Evolutionary conservation across 2,329 filamentous ascomycete genomes (phyloP).

Genomic region (Chrysoporthe cubensis): DNA sequence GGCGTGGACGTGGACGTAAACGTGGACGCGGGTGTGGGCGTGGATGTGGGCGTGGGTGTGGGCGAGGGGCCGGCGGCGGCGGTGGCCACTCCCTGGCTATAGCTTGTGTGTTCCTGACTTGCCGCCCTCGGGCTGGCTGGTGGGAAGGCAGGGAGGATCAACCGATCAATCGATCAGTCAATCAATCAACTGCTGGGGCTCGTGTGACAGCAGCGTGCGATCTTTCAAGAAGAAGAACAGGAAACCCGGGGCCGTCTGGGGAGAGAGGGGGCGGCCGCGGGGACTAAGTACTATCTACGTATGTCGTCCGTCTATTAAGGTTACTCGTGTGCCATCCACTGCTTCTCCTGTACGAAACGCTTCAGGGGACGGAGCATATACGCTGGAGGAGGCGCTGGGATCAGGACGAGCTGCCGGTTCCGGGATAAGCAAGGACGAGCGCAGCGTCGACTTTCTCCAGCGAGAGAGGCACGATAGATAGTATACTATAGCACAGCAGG

Average conservation of each 20-base stretch:
- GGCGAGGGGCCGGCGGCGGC: not conserved
- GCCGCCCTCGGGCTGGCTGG: not conserved
- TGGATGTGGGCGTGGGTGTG: not conserved
- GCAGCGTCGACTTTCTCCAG: not conserved
- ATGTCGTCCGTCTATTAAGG: not conserved
- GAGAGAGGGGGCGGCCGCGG: not conserved
- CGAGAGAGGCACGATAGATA: not conserved
- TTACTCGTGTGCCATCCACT: not conserved
- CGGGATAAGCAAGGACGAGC: constrained; percentile 1
- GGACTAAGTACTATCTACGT: constrained; percentile 7
- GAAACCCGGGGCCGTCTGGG: not conserved
- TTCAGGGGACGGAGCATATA: constrained; percentile 2
- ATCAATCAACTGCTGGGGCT: too few relatives aligned
- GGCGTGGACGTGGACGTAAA: not conserved
- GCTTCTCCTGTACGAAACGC: not conserved
- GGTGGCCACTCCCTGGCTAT: not conserved
- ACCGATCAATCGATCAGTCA: too few relatives aligned
- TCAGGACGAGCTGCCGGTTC: not conserved
- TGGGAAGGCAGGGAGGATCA: not conserved
- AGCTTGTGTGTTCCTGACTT: not conserved
- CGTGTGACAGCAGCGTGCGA: not conserved
- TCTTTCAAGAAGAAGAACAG: not conserved
- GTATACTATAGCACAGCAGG: not conserved
- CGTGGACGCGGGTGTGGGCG: too few relatives aligned
- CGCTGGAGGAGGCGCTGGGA: not conserved